Percentiles rank a stretch among this genome's conserved stretches.
Evolutionary conservation across 352 stramenopile genomes (phyloP).

Genomic region (Phytophthora pseudosyringae): DNA sequence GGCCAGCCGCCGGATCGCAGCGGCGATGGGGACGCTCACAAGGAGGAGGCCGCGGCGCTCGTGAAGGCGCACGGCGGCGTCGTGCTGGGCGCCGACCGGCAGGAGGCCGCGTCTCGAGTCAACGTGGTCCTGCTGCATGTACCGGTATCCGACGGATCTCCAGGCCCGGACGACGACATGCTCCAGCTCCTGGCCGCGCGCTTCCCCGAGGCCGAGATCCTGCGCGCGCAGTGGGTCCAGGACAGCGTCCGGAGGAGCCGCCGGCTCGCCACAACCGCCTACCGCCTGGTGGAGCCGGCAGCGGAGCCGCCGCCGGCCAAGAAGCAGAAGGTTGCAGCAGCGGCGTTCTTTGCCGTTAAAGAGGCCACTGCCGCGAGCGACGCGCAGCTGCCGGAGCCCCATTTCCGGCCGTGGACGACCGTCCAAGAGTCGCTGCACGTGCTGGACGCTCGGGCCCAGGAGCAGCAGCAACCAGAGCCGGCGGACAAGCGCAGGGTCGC

Average conservation of each 20-base stretch:
- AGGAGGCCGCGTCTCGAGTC: conserved; percentile 9
- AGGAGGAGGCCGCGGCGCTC: conserved; percentile 13
- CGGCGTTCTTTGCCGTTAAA: conserved; percentile 16
- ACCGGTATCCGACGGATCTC: no score
- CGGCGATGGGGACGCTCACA: neutral
- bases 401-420: conserved; percentile 54
- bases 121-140: conserved; percentile 37
- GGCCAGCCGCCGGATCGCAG: neutral
- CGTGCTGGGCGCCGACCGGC: conserved; percentile 26
- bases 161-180: conserved; percentile 20
- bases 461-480: conserved; percentile 15
- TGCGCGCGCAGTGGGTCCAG: conserved; percentile 49
- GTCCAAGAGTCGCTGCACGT: conserved; percentile 51
- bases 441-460: conserved; percentile 48
- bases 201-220: conserved; percentile 36
- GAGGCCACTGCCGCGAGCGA: neutral
- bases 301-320: conserved; percentile 19
- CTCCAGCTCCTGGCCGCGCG: conserved; percentile 11
- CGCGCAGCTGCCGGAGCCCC: conserved; percentile 22
- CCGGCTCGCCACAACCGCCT: conserved; percentile 36
- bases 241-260: conserved; percentile 46
- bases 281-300: conserved; percentile 15
- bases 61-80: conserved; percentile 39
- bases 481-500: conserved; percentile 55
- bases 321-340: conserved; percentile 22